phyloP scores from a whole-genome alignment of 495 filamentous ascomycete species.

The Bathelium albidoporum region DNA sequence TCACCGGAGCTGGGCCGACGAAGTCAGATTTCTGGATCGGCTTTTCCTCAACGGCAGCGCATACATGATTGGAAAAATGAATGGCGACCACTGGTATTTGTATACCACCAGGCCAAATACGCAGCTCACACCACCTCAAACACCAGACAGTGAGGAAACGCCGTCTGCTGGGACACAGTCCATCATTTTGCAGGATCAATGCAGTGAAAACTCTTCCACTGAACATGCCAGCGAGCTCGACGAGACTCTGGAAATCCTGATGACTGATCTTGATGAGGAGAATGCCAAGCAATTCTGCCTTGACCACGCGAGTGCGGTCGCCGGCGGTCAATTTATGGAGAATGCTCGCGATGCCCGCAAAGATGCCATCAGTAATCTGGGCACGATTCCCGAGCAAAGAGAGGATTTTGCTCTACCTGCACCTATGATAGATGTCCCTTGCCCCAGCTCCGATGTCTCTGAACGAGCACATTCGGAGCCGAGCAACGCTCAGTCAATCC shows the following conservation, averaged over 20 bases:
- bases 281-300: conserved; percentile 96
- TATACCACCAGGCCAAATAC: conserved; percentile 85
- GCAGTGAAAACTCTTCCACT: background rate
- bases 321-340: conserved; percentile 63
- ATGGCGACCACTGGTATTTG: conserved; percentile 98
- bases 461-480: conserved; percentile 64
- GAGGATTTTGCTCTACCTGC: conserved; percentile 34
- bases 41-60: conserved; percentile 88
- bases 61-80: conserved; percentile 99
- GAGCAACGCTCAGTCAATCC: conserved; percentile 32
- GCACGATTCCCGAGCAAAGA: conserved; percentile 27
- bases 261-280: conserved; percentile 91
- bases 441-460: conserved; percentile 62
- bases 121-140: conserved; percentile 73
- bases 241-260: conserved; percentile 93
- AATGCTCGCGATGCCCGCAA: conserved; percentile 42
- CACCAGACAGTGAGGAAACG: conserved; percentile 47
- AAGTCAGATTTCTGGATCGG: conserved; percentile 82
- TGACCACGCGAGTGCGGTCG: conserved; percentile 81
- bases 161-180: conserved; percentile 59
- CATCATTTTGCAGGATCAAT: conserved; percentile 39
- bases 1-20: conserved; percentile 94
- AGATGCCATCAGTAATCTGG: conserved; percentile 41
- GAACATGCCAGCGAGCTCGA: conserved; percentile 42
- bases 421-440: conserved; percentile 11